These are phyloP conservation scores for Aspergillus spinulosporus DNA, from an alignment of 2,329 filamentous ascomycete species.

Conservation along the genomic window DNA sequence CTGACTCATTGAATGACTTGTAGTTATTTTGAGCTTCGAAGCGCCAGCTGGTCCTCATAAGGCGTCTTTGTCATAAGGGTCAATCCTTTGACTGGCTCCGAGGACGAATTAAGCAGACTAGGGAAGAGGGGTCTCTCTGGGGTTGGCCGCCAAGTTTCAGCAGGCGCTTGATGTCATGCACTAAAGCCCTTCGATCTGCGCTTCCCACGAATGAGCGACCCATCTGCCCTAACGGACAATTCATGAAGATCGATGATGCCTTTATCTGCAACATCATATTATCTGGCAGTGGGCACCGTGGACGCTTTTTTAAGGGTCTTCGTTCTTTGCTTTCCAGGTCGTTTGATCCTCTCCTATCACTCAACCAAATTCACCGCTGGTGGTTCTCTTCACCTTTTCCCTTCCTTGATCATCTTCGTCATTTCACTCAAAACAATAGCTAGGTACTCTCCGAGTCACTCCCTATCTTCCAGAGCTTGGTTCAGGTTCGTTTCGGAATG, in stretches of 20 bases:
- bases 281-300: neutral
- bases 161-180: conserved; percentile 40
- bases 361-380: neutral
- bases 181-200: conserved; percentile 18
- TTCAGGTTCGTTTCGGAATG: neutral
- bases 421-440: neutral
- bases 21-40: conserved; percentile 11
- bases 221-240: conserved; percentile 7
- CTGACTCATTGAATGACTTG: neutral
- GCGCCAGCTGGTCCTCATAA: conserved; percentile 4
- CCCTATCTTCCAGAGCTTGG: neutral
- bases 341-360: neutral
- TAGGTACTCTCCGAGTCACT: neutral
- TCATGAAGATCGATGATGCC: conserved; percentile 15
- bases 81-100: conserved; percentile 7
- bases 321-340: conserved; percentile 9
- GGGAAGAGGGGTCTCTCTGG: conserved; percentile 11
- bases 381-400: conserved; percentile 2
- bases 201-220: conserved; percentile 30
- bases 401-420: neutral
- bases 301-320: neutral
- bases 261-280: conserved; percentile 22
- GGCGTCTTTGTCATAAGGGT: neutral
- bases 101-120: neutral
- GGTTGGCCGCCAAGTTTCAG: conserved; percentile 30